Evolutionary conservation across 139 green algal genomes (phyloP), one percentile per base, ranked within the genome.

Genomic region (Micractinium conductrix): DNA sequence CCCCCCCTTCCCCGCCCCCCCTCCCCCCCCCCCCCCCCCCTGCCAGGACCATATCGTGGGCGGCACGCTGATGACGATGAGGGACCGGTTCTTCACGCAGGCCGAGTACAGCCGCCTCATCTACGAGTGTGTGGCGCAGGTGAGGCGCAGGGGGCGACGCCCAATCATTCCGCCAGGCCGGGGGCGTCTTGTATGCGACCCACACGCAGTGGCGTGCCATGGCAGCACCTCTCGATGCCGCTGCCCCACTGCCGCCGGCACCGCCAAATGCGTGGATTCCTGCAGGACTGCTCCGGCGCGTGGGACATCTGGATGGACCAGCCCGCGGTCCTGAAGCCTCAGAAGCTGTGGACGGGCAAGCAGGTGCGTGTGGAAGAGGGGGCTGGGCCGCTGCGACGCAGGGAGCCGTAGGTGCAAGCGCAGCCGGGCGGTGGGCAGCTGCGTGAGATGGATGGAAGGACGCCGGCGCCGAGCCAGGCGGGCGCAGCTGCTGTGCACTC

Each of bases 311-410:
- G 86, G 42, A 84, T 98, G 40, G 91, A 93, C 28, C 84, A 89
- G 22, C 97, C 97, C 0, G 88, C 95, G 26, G 82, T 99, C 30
- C 53, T 96, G 4, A 97, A 96, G 84, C 97, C 97, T 22, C 78
- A 79, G 7, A 70, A 67, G 42, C 86, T 98, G 53, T 99, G 96
- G 96, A 98, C 94, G 0, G 97, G 97, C 50, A 99, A 99, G 92
- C 96, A 99, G 93, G 93, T 93, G 71, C 26, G 67, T 17, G 22
- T n/a, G n/a, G n/a, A n/a, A n/a, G n/a, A n/a, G n/a, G n/a, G n/a
- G n/a, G n/a, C n/a, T n/a, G n/a, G n/a, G n/a, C n/a, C n/a, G n/a
- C n/a, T n/a, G n/a, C n/a, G n/a, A n/a, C n/a, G n/a, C n/a, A n/a
- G n/a, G n/a, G n/a, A n/a, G n/a, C n/a, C n/a, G n/a, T n/a, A n/a